A percentile compares a stretch with the other conserved stretches of the same genome.
phyloP scores from a whole-genome alignment of 192 early-diverging fungal species.

The Phlyctochytrium planicorne region DNA sequence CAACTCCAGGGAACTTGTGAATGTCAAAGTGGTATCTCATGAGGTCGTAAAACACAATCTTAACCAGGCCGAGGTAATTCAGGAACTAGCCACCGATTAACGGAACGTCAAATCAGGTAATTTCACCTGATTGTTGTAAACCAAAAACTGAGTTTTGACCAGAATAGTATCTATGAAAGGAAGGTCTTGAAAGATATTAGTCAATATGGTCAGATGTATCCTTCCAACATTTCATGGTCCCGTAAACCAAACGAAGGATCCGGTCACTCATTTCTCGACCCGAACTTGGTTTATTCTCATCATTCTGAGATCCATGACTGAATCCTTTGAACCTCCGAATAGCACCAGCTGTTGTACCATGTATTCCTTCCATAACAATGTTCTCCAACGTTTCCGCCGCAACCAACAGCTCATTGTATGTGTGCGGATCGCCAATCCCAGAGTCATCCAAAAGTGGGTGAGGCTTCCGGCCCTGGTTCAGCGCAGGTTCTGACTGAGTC shows the following conservation, averaged over 20 bases:
- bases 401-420: conserved; percentile 38
- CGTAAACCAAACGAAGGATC: conserved; percentile 53
- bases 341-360: conserved; percentile 29
- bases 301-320: conserved; percentile 3
- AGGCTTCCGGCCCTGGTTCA: conserved; percentile 10
- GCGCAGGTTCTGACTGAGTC: conserved; percentile 17
- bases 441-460: conserved; percentile 35
- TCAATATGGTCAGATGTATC: neutral
- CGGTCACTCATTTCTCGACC: conserved; percentile 44
- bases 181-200: conserved; percentile 38
- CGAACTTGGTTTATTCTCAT: neutral
- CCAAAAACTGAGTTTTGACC: conserved; percentile 58
- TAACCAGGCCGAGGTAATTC: conserved; percentile 47
- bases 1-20: conserved; percentile 40
- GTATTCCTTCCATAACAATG: conserved; percentile 46
- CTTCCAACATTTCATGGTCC: conserved; percentile 55
- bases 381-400: conserved; percentile 52
- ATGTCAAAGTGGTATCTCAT: conserved; percentile 59
- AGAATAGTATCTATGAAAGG: conserved; percentile 54
- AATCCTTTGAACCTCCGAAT: conserved; percentile 19
- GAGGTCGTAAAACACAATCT: conserved; percentile 53
- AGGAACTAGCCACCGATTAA: conserved; percentile 43
- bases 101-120: neutral
- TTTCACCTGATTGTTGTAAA: conserved; percentile 54
- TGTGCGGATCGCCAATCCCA: conserved; percentile 18